Percentiles rank a stretch among this genome's conserved stretches.
Evolutionary conservation across 176 grass and related monocot species (phyloP).

Genomic region (Melocanna baccifera): DNA sequence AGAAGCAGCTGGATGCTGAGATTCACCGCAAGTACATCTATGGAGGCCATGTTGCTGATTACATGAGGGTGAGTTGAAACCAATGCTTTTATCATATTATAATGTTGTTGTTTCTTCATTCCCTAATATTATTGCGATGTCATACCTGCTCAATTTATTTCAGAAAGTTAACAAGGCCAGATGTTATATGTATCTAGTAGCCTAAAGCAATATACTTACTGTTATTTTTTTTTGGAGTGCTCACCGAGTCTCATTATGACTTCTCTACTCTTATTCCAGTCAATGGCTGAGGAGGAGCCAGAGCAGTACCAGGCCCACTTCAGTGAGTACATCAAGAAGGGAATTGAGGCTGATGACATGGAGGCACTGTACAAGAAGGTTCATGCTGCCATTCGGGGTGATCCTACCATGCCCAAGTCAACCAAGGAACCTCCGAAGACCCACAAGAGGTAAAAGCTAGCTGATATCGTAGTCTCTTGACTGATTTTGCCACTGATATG

Average conservation of each 20-base stretch:
- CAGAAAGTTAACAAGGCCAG: not conserved
- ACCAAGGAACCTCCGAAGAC: slow-evolving; percentile 51
- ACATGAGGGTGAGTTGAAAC: slow-evolving; percentile 61
- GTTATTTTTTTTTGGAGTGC: not conserved
- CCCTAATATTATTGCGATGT: not conserved
- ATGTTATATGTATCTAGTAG: not conserved
- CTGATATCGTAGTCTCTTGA: not conserved
- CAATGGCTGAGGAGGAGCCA: slow-evolving; percentile 67
- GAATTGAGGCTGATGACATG: slow-evolving; percentile 56
- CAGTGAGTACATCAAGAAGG: slow-evolving; percentile 66
- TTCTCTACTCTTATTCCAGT: slow-evolving; percentile 18
- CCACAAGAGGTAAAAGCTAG: slow-evolving; percentile 57
- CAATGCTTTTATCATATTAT: not conserved
- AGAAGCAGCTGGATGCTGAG: slow-evolving; percentile 63
- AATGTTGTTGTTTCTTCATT: not conserved
- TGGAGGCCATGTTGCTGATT: slow-evolving; percentile 71
- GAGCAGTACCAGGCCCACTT: slow-evolving; percentile 75
- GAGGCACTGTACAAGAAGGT: slow-evolving; percentile 82
- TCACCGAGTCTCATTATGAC: not conserved
- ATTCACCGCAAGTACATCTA: slow-evolving; percentile 76
- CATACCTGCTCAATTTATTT: not conserved
- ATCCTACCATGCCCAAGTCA: slow-evolving; percentile 39
- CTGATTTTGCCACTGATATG: no score
- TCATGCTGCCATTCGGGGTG: slow-evolving; percentile 68
- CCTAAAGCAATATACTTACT: not conserved